Conservation (phyloP, 495 filamentous ascomycete genomes). For the Xylaria acuta region DNA sequence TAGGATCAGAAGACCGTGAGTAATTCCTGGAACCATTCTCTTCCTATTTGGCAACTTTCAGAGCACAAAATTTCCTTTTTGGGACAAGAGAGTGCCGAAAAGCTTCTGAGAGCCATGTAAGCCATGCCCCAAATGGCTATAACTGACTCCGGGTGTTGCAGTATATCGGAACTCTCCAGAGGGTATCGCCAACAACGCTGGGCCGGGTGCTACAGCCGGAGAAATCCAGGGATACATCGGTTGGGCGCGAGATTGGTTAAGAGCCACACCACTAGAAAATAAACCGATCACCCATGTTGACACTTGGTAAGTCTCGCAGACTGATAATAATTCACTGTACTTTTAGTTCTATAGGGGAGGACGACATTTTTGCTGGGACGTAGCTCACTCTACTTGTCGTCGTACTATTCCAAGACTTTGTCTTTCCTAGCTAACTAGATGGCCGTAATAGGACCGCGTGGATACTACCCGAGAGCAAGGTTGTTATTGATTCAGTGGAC, state of each 20-base stretch:
- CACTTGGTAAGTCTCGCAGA: slow-evolving; percentile 63
- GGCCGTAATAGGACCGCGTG: slow-evolving; percentile 71
- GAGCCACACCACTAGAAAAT: slow-evolving; percentile 57
- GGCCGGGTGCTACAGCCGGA: slow-evolving; percentile 58
- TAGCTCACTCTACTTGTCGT: not conserved
- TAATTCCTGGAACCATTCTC: not conserved
- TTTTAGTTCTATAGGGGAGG: not conserved
- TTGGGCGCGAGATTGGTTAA: slow-evolving; percentile 59
- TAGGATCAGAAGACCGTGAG: slow-evolving; percentile 71
- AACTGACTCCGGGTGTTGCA: slow-evolving; percentile 22
- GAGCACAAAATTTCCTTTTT: not conserved
- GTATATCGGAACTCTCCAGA: slow-evolving; percentile 71
- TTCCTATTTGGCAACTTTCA: not conserved
- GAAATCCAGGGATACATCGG: slow-evolving; percentile 65
- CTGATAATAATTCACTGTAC: not conserved
- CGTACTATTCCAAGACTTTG: not conserved
- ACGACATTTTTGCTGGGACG: not conserved
- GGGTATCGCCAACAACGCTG: slow-evolving; percentile 46
- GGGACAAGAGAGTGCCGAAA: not conserved
- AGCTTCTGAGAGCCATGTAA: not conserved
- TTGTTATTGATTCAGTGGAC: slow-evolving; percentile 67
- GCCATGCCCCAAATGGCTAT: not conserved
- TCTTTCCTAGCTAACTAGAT: not conserved
- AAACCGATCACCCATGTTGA: slow-evolving; percentile 77
- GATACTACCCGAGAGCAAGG: slow-evolving; percentile 68